Evolutionary conservation across 441 rosid species (phyloP).

Genomic region (Brassica hybrid): DNA sequence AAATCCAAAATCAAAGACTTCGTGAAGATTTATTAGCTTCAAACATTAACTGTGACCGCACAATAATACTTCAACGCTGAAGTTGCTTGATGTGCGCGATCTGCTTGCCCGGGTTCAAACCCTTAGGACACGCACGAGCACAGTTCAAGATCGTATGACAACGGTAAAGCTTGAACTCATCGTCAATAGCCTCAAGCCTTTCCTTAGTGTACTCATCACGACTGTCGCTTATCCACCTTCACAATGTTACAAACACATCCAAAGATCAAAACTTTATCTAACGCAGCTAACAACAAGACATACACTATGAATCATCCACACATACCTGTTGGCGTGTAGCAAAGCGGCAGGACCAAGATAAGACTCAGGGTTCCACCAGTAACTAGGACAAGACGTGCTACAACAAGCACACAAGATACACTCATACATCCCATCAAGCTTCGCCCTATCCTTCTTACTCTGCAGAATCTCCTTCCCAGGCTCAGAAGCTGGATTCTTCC

Average conservation of each 20-base stretch:
- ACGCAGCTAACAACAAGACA: background rate
- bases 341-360: slow-evolving; percentile 93
- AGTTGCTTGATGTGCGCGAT: slow-evolving; percentile 77
- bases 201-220: slow-evolving; percentile 92
- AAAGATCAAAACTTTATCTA: background rate
- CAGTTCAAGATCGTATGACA: slow-evolving; percentile 97
- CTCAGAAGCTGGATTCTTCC: slow-evolving; percentile 65
- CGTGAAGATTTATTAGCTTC: slow-evolving; percentile 40
- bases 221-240: slow-evolving; percentile 95
- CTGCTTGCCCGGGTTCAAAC: slow-evolving; percentile 92
- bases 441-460: slow-evolving; percentile 82
- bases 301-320: background rate
- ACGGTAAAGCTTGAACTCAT: slow-evolving; percentile 92
- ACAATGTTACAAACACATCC: no score
- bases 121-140: slow-evolving; percentile 95
- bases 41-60: no score
- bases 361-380: slow-evolving; percentile 98
- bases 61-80: slow-evolving; percentile 39
- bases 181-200: slow-evolving; percentile 77
- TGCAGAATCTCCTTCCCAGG: slow-evolving; percentile 82
- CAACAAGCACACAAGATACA: slow-evolving; percentile 97
- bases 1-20: slow-evolving; percentile 15
- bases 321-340: slow-evolving; percentile 87
- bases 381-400: slow-evolving; percentile 93
- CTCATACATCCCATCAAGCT: slow-evolving; percentile 97